Evolutionary conservation across 805 yeast genomes (phyloP).

Genomic region (Sugiyamaella valdiviana): DNA sequence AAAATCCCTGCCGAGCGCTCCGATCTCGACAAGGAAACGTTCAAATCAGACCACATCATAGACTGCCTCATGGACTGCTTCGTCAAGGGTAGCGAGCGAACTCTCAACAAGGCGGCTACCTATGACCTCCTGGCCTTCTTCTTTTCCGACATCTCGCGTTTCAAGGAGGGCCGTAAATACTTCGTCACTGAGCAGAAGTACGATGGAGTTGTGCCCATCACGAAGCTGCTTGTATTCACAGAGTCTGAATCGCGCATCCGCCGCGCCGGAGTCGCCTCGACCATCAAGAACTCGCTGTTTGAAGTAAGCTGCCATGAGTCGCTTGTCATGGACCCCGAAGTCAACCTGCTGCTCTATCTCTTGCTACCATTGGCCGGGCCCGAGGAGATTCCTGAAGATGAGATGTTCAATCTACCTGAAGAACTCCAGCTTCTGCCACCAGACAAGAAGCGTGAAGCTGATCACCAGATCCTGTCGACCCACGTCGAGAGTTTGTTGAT

Average conservation of each 20-base stretch:
- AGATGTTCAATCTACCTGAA: constrained; percentile 80
- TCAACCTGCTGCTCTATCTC: constrained; percentile 75
- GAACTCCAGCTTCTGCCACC: constrained; percentile 74
- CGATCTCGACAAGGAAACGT: constrained; percentile 33
- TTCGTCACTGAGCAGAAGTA: constrained; percentile 66
- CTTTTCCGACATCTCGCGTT: constrained; percentile 85
- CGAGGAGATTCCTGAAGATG: constrained; percentile 72
- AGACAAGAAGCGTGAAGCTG: constrained; percentile 72
- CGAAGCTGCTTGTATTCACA: constrained; percentile 77
- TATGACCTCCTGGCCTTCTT: constrained; percentile 81
- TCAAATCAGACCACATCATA: constrained; percentile 45
- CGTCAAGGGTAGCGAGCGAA: constrained; percentile 73
- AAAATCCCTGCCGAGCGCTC: constrained; percentile 55
- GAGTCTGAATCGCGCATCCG: constrained; percentile 70
- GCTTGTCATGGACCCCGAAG: constrained; percentile 52
- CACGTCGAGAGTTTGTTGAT: constrained; percentile 77
- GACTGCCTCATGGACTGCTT: constrained; percentile 85
- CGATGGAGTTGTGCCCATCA: constrained; percentile 70
- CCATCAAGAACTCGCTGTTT: constrained; percentile 83
- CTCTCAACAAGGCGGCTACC: constrained; percentile 63
- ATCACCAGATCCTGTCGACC: constrained; percentile 51
- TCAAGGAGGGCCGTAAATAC: constrained; percentile 51
- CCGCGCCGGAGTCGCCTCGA: constrained; percentile 88
- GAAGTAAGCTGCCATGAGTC: constrained; percentile 62
- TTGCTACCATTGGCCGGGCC: constrained; percentile 77